Conservation (phyloP, 495 filamentous ascomycete species). For the Aspergillus heteromorphus region DNA sequence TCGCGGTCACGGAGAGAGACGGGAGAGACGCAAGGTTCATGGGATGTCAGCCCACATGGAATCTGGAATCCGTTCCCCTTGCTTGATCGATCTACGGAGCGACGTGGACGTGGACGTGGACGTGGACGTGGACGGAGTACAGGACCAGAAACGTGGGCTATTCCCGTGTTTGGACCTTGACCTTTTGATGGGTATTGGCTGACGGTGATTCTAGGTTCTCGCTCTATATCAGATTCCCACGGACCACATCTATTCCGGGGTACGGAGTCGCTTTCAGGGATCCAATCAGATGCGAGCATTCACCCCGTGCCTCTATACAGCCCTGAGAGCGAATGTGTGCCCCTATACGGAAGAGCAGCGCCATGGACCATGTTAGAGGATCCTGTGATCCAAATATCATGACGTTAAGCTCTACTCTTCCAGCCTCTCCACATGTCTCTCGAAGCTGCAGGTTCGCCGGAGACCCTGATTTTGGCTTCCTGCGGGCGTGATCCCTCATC, state of each 20-base stretch:
- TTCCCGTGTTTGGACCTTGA: background rate
- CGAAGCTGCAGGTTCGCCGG: background rate
- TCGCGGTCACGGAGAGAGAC: background rate
- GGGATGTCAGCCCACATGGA: background rate
- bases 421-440: background rate
- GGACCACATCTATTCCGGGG: background rate
- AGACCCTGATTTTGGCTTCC: background rate
- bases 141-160: background rate
- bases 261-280: background rate
- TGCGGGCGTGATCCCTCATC: background rate
- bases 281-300: background rate
- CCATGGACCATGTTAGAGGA: background rate
- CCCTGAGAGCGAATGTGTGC: background rate
- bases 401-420: background rate
- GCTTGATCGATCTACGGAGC: background rate
- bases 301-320: background rate
- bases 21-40: background rate
- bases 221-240: background rate
- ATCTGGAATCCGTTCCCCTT: background rate
- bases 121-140: background rate
- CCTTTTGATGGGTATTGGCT: background rate
- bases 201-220: background rate
- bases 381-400: background rate
- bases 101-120: background rate
- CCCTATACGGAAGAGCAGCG: background rate